These are phyloP conservation scores for Zygnema cylindricum DNA, from an alignment of 139 green algal species.

Conservation along the genomic window DNA sequence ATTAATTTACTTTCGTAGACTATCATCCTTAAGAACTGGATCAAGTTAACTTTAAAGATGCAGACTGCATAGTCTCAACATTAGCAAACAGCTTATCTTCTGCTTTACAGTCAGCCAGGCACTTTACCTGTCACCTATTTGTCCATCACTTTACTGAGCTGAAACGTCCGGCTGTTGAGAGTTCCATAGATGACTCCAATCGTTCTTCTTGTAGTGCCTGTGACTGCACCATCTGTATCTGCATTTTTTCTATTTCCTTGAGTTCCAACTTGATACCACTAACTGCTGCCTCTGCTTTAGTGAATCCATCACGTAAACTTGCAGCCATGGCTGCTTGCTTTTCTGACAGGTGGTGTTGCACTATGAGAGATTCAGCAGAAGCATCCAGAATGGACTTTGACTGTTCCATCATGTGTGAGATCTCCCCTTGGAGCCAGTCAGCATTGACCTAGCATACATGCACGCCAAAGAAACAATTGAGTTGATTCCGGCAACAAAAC, in stretches of 20 bases:
- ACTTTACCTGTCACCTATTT: not conserved
- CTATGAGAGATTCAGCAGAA: not conserved
- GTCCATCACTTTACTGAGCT: not conserved
- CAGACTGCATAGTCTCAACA: too few species aligned
- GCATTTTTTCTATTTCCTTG: slow-evolving; percentile 21
- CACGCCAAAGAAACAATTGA: not conserved
- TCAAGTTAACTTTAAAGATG: slow-evolving; percentile 3
- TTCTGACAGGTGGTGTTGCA: slow-evolving; percentile 25
- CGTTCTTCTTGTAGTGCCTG: slow-evolving; percentile 15
- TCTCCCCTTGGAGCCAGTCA: slow-evolving; percentile 37
- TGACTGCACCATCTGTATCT: not conserved
- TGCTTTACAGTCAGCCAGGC: too few species aligned
- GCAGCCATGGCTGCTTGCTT: slow-evolving; percentile 22
- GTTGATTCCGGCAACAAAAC: too few species aligned
- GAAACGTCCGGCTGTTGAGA: not conserved
- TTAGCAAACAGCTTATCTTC: too few species aligned
- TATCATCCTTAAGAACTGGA: not conserved
- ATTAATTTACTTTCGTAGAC: not conserved
- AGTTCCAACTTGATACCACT: not conserved
- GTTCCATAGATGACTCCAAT: not conserved
- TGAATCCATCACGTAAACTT: slow-evolving; percentile 7
- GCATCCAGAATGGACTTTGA: slow-evolving; percentile 29
- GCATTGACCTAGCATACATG: slow-evolving; percentile 11
- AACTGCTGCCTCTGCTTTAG: not conserved
- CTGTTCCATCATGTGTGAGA: slow-evolving; percentile 14